Evolutionary conservation across 352 stramenopile species (phyloP), one percentile per base, ranked within the genome.

Genomic region (Lagenidium giganteum): DNA sequence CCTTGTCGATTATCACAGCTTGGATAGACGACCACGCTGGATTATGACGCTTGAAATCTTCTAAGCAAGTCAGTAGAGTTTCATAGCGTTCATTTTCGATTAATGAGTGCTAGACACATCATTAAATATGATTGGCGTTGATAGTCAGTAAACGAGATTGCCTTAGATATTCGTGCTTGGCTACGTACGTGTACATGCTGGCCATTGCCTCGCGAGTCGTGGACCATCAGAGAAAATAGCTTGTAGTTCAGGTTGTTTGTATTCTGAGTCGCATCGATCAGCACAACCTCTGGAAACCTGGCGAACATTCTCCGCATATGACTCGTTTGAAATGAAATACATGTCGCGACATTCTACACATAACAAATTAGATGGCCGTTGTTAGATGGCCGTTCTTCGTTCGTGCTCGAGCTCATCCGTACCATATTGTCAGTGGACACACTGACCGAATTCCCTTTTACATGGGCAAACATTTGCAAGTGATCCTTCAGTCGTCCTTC

Each of bases 81-180:
- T 5, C 1, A 4, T 14, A 18, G 12, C 28, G 2, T 29, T 47
- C 41, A 12, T 47, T 47, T 13, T 37, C 41, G 2, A 39, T 30
- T 7, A 47, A 25, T 8, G 41, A 27, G 21, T 61, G 53, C 9
- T 64, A 48, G 1, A 50, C 35, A 20, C 47, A 64, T 32, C n/a
- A n/a, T n/a, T n/a, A n/a, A n/a, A n/a, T n/a, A n/a, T n/a, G n/a
- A n/a, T n/a, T n/a, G n/a, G n/a, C n/a, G n/a, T n/a, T n/a, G n/a
- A n/a, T n/a, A n/a, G n/a, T n/a, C n/a, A n/a, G n/a, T n/a, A n/a
- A n/a, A n/a, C n/a, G n/a, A n/a, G n/a, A n/a, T n/a, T n/a, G n/a
- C n/a, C n/a, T n/a, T n/a, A n/a, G n/a, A n/a, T n/a, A n/a, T n/a
- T n/a, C n/a, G n/a, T n/a, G n/a, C n/a, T n/a, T n/a, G n/a, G n/a